Base-by-base conservation (phyloP, 176 grass and related monocot genomes). In the Cymbopogon citratus region DNA sequence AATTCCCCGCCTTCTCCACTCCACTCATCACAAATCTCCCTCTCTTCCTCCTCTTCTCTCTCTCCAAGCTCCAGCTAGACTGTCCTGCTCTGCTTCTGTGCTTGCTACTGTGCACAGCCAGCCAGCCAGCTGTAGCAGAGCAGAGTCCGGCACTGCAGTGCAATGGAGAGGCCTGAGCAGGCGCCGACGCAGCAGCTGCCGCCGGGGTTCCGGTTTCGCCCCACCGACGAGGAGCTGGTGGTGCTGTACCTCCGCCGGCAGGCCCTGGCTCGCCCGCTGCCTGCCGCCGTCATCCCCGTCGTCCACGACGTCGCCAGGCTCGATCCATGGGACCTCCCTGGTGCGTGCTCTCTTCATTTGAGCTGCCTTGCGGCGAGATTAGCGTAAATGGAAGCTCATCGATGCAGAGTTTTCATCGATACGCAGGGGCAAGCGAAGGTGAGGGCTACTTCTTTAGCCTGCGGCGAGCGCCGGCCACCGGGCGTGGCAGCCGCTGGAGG, bases 151-250 rank as follows among this genome's bases (percentile, higher is more conserved):
- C 16, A n/a, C 12, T 14, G 15, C 46, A 18, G 46, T 56, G 28
- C 77, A 46, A 62, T 26, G 57, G 85, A 68, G 68, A 44, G 60
- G 69, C 13, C 65, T 10, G 81, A 12, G 36, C 77, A 70, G 65
- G 87, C 26, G 34, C 76, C 81, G 10, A 70, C 71, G 41, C 82
- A 80, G 41, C 82, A 80, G 39, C 79, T 97, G 67, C 94, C 94
- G 0, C 94, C 94, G 21, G 94, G 94, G 38, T 97, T 97, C 63
- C 79, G 94, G 51, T 97, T 97, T 60, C 91, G 82, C 69, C 94
- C 94, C 6, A 97, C 94, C 0, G 94, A 97, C n/a, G 83, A 85
- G 76, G 94, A 97, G 77, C 90, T 97, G 70, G 51, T 97, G 12
- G 57, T 92, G 6, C 91, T 92, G 79, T 97, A 97, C 85, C 94